phyloP scores from a whole-genome alignment of 371 early-diverging fungal species.

The Parasitella parasitica region DNA sequence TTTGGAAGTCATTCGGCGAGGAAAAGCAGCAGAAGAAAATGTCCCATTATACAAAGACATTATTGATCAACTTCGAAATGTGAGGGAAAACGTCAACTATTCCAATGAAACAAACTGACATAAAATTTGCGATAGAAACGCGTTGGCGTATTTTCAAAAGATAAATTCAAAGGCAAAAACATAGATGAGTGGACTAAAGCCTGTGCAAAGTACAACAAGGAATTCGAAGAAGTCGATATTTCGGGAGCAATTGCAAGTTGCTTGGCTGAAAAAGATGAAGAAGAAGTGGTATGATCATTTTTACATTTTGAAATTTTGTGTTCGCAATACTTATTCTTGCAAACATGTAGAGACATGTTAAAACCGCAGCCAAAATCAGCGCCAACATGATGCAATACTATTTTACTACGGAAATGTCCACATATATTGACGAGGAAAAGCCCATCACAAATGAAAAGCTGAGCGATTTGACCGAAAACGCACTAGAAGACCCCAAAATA shows the following conservation, averaged over 20 bases:
- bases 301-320: too few relatives aligned
- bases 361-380: slow-evolving; percentile 74
- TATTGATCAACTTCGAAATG: slow-evolving; percentile 41
- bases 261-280: slow-evolving; percentile 88
- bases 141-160: slow-evolving; percentile 81
- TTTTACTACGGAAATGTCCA: slow-evolving; percentile 82
- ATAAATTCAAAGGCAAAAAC: slow-evolving; percentile 76
- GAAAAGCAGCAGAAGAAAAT: slow-evolving; percentile 72
- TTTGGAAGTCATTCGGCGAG: slow-evolving; percentile 73
- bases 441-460: slow-evolving; percentile 87
- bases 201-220: slow-evolving; percentile 42
- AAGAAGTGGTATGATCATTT: slow-evolving; percentile 68
- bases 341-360: slow-evolving; percentile 60
- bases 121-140: slow-evolving; percentile 46
- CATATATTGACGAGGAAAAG: slow-evolving; percentile 86
- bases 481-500: slow-evolving; percentile 69
- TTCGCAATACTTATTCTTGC: not conserved
- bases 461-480: slow-evolving; percentile 74
- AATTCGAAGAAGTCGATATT: slow-evolving; percentile 72
- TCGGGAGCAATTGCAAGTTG: slow-evolving; percentile 69
- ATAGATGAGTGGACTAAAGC: slow-evolving; percentile 79
- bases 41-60: slow-evolving; percentile 58
- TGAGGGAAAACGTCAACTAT: slow-evolving; percentile 9
- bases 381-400: slow-evolving; percentile 81
- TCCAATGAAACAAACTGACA: not conserved